Evolutionary conservation across 2,329 filamentous ascomycete genomes (phyloP).

Genomic region (Stachybotrys echinatus): DNA sequence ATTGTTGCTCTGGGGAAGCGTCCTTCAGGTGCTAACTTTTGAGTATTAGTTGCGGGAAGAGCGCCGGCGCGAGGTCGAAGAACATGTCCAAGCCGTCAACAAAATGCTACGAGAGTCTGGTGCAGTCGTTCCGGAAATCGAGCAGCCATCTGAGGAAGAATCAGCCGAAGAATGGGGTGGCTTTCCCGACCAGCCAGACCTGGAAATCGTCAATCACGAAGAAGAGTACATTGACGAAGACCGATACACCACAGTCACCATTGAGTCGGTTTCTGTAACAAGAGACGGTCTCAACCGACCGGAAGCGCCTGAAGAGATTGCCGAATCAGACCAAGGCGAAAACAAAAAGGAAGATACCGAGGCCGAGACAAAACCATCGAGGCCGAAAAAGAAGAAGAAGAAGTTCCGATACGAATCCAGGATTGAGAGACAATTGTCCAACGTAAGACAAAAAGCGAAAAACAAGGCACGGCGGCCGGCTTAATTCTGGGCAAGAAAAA

Average conservation of each 20-base stretch:
- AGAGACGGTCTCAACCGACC: conserved; percentile 64
- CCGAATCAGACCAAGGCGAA: conserved; percentile 20
- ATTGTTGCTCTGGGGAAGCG: not conserved
- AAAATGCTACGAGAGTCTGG: conserved; percentile 59
- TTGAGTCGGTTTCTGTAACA: conserved; percentile 80
- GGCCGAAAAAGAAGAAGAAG: conserved; percentile 75
- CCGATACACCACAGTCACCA: conserved; percentile 88
- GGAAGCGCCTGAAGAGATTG: conserved; percentile 27
- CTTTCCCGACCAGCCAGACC: conserved; percentile 46
- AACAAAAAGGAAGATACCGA: conserved; percentile 22
- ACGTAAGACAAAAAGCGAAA: conserved; percentile 66
- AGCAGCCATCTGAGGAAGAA: conserved; percentile 34
- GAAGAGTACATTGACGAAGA: conserved; percentile 97
- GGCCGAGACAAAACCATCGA: conserved; percentile 22
- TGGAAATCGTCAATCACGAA: conserved; percentile 65
- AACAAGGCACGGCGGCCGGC: conserved; percentile 31
- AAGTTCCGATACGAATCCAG: conserved; percentile 93
- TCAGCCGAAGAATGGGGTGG: conserved; percentile 59
- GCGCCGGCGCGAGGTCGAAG: conserved; percentile 73
- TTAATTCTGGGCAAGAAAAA: conserved; percentile 3
- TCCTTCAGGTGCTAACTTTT: not conserved
- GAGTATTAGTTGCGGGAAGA: conserved; percentile 69
- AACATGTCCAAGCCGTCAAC: conserved; percentile 75
- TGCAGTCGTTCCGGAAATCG: conserved; percentile 31
- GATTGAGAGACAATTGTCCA: conserved; percentile 69